Evolutionary conservation across 495 filamentous ascomycete genomes (phyloP).

Genomic region (Hypomontagnella submonticulosa): DNA sequence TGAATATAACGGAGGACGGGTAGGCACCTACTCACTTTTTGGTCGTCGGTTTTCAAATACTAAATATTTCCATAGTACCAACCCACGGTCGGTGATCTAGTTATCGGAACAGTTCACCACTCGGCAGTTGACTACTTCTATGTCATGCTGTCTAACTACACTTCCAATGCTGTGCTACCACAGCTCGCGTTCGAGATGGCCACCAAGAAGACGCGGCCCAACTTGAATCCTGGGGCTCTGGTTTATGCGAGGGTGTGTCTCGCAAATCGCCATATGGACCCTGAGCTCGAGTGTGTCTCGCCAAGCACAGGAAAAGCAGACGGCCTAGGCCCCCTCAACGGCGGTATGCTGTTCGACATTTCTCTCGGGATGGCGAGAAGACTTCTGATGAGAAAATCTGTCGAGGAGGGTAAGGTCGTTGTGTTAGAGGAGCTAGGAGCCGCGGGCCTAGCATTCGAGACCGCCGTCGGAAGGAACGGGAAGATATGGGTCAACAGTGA

Average conservation of each 20-base stretch:
- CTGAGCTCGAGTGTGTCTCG: constrained; percentile 90
- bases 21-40: constrained; percentile 45
- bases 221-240: constrained; percentile 75
- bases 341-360: constrained; percentile 88
- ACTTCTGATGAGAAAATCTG: constrained; percentile 72
- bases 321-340: constrained; percentile 84
- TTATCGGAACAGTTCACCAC: constrained; percentile 85
- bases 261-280: constrained; percentile 82
- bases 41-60: neutral
- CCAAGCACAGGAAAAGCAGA: constrained; percentile 87
- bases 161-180: constrained; percentile 78
- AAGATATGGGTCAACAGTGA: constrained; percentile 88
- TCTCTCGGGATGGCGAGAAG: constrained; percentile 83
- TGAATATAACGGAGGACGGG: constrained; percentile 73
- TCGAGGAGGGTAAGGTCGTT: constrained; percentile 72
- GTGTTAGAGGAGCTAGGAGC: constrained; percentile 87
- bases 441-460: constrained; percentile 83
- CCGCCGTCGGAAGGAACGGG: constrained; percentile 94
- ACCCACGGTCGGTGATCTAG: constrained; percentile 78
- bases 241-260: constrained; percentile 86
- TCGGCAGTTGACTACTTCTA: constrained; percentile 80
- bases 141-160: constrained; percentile 67
- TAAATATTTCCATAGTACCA: constrained; percentile 71
- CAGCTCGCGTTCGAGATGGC: constrained; percentile 92
- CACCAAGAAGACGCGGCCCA: constrained; percentile 89